Percentiles rank a stretch among this genome's conserved stretches.
Evolutionary conservation across 2,329 filamentous ascomycete species (phyloP).

Genomic region (Fusarium globosum): DNA sequence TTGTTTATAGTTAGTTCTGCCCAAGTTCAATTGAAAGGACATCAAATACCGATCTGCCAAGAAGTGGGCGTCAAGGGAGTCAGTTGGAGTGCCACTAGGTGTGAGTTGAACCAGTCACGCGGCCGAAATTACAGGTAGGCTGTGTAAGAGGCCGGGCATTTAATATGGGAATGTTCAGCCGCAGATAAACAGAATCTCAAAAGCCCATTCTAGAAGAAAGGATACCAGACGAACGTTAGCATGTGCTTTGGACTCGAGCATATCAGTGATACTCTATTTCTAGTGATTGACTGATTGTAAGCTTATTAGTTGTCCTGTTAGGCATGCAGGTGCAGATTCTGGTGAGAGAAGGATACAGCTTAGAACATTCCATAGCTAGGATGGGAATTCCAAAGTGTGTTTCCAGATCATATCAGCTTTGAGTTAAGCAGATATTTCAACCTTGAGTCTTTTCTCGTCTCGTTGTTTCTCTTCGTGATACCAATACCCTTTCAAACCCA

Average conservation of each 20-base stretch:
- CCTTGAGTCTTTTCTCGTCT: background rate
- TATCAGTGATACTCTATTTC: background rate
- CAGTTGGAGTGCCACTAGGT: slow-evolving; percentile 23
- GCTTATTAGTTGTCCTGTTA: background rate
- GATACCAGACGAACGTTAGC: background rate
- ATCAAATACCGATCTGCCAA: slow-evolving; percentile 22
- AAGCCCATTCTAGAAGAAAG: background rate
- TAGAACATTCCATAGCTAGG: background rate
- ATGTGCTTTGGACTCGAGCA: background rate
- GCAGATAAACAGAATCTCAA: slow-evolving; percentile 1
- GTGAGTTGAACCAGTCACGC: slow-evolving; percentile 15
- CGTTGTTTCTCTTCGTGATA: background rate
- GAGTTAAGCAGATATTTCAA: background rate
- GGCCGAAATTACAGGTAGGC: slow-evolving; percentile 18
- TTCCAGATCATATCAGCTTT: background rate
- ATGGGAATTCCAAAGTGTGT: background rate
- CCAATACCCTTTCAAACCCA: background rate
- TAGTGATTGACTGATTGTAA: background rate
- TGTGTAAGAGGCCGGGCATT: slow-evolving; percentile 15
- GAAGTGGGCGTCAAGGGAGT: slow-evolving; percentile 15
- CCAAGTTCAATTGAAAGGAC: background rate
- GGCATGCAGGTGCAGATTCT: background rate
- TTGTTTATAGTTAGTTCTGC: background rate
- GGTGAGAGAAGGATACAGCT: background rate
- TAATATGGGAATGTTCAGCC: slow-evolving; percentile 1